Evolutionary conservation across 108 stramenopile genomes (phyloP).

Genomic region (Halocafeteria seosinensis): DNA sequence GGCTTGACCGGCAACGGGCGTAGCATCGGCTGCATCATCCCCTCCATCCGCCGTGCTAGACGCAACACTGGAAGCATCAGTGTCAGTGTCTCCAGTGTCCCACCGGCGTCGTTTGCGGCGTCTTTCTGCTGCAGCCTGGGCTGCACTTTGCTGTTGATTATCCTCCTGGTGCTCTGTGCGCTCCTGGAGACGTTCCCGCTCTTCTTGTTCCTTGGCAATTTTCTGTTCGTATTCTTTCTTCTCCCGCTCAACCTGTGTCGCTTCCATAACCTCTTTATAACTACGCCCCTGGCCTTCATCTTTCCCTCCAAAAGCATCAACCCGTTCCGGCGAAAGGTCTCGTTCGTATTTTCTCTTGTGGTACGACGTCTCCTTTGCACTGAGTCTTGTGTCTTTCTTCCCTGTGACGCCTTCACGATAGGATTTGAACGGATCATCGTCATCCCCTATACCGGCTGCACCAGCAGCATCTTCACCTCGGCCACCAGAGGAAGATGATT

Average conservation of each 20-base stretch:
- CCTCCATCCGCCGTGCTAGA: not conserved
- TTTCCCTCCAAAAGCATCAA: not conserved
- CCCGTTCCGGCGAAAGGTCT: not conserved
- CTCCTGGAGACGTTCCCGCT: not conserved
- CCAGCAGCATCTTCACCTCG: too few species aligned
- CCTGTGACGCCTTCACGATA: too few species aligned
- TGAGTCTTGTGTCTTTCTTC: too few species aligned
- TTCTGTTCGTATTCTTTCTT: not conserved
- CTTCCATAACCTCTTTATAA: not conserved
- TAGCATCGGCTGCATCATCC: too few species aligned
- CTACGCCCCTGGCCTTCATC: not conserved
- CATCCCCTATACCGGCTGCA: too few species aligned
- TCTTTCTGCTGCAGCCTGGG: constrained; percentile 30
- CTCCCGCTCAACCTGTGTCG: not conserved
- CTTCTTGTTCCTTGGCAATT: not conserved
- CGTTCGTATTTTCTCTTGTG: not conserved
- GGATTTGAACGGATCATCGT: too few species aligned
- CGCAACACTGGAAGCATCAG: constrained; percentile 16
- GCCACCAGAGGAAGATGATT: too few species aligned
- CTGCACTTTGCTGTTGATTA: constrained; percentile 15
- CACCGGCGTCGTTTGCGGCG: constrained; percentile 22
- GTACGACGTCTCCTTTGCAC: too few species aligned
- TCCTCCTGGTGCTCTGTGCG: too few species aligned
- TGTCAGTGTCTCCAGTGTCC: too few species aligned
- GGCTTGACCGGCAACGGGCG: too few species aligned